Percentiles rank a stretch among this genome's conserved stretches.
Evolutionary conservation across 192 early-diverging fungal genomes (phyloP).

Genomic region (Gorgonomyces haynaldii): DNA sequence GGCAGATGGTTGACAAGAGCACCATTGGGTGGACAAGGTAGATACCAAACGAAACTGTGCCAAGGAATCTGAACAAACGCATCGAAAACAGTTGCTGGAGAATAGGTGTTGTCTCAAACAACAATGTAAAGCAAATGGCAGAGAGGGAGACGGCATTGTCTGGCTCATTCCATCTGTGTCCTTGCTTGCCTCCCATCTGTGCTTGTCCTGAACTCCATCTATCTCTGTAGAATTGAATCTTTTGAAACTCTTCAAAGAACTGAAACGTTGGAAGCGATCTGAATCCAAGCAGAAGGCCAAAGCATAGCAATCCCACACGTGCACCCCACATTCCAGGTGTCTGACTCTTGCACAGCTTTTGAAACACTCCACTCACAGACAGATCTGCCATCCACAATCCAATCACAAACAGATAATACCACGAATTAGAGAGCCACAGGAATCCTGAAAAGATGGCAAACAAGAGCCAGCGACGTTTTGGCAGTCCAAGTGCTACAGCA

Average conservation of each 20-base stretch:
- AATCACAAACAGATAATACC: background rate
- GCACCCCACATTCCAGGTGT: background rate
- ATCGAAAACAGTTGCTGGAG: background rate
- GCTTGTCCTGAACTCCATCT: background rate
- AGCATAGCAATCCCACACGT: background rate
- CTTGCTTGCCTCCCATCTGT: background rate
- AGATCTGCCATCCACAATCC: background rate
- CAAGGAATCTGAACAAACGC: background rate
- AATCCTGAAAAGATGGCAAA: background rate
- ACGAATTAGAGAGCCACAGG: background rate
- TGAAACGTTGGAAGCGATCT: background rate
- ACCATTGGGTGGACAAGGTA: slow-evolving; percentile 3
- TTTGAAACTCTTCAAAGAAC: background rate
- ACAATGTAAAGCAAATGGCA: background rate
- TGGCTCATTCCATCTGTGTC: background rate
- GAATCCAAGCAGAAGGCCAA: background rate
- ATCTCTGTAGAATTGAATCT: too few species aligned
- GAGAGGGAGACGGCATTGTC: background rate
- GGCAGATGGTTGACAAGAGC: background rate
- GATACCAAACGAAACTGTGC: background rate
- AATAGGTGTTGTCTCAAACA: background rate
- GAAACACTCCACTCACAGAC: background rate
- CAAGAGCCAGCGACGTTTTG: background rate
- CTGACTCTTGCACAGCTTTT: background rate
- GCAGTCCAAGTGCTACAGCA: background rate